Evolutionary conservation across 805 yeast genomes (phyloP).

Genomic region (Yamadazyma akitaensis): DNA sequence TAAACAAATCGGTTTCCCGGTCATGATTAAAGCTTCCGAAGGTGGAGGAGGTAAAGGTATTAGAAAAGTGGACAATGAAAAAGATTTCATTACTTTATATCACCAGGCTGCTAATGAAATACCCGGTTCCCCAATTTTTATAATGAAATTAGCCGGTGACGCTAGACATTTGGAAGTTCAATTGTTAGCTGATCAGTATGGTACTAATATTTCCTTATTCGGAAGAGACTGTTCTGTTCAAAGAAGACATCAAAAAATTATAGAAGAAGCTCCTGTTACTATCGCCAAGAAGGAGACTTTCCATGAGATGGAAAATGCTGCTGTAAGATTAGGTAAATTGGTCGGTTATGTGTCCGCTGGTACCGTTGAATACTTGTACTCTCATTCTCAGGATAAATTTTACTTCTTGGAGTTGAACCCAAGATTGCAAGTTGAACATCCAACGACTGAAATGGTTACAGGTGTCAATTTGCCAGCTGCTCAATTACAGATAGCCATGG

Average conservation of each 20-base stretch:
- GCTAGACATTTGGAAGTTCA: slow-evolving; percentile 99
- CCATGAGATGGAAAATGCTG: slow-evolving; percentile 91
- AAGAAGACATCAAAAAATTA: slow-evolving; percentile 98
- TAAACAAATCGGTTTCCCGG: slow-evolving; percentile 89
- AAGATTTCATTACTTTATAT: slow-evolving; percentile 71
- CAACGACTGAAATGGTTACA: slow-evolving; percentile 98
- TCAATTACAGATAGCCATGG: slow-evolving; percentile 98
- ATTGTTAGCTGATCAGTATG: slow-evolving; percentile 95
- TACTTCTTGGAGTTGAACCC: slow-evolving; percentile 97
- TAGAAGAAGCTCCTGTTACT: slow-evolving; percentile 99
- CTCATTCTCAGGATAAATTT: slow-evolving; percentile 90
- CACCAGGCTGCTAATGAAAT: slow-evolving; percentile 96
- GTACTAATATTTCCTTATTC: slow-evolving; percentile 92
- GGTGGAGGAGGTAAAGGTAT: slow-evolving; percentile 99
- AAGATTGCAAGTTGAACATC: slow-evolving; percentile 99
- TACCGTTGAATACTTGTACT: slow-evolving; percentile 95
- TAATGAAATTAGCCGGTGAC: slow-evolving; percentile 95
- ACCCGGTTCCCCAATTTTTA: slow-evolving; percentile 98
- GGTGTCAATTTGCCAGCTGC: slow-evolving; percentile 99
- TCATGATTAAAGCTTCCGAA: slow-evolving; percentile 98
- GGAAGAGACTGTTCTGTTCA: slow-evolving; percentile 99
- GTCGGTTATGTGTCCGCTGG: slow-evolving; percentile 99
- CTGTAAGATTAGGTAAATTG: slow-evolving; percentile 91
- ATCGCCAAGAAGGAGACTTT: slow-evolving; percentile 86
- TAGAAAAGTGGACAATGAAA: slow-evolving; percentile 86